phyloP scores from a whole-genome alignment of 2,329 filamentous ascomycete genomes.

The Arthrobotrys conoides region DNA sequence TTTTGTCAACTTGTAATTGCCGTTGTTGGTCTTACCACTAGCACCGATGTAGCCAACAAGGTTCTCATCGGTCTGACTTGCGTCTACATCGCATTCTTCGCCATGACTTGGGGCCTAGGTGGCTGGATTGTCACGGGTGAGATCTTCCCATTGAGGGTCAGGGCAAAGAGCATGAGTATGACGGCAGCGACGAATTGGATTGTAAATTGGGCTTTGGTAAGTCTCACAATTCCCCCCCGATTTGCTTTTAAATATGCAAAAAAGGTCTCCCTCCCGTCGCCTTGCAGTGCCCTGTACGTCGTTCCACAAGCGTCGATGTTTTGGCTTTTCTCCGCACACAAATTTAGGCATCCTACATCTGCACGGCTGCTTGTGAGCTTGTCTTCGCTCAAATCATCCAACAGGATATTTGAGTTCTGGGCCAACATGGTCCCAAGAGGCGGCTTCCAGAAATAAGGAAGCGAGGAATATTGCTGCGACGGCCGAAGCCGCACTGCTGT shows the following conservation, averaged over 20 bases:
- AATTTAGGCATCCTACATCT: conserved; percentile 54
- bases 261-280: background rate
- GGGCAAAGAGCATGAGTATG: conserved; percentile 81
- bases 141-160: conserved; percentile 78
- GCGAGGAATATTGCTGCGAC: conserved; percentile 25
- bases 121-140: conserved; percentile 82
- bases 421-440: conserved; percentile 23
- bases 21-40: conserved; percentile 73
- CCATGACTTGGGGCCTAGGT: conserved; percentile 82
- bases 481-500: background rate
- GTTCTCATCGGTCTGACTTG: conserved; percentile 78
- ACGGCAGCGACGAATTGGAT: conserved; percentile 83
- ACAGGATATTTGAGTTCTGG: conserved; percentile 30
- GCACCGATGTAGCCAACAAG: conserved; percentile 72
- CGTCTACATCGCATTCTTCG: conserved; percentile 85
- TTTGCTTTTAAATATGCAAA: conserved; percentile 9
- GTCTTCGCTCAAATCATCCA: conserved; percentile 11
- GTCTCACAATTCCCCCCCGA: conserved; percentile 24
- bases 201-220: conserved; percentile 80
- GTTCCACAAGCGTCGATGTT: conserved; percentile 35
- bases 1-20: conserved; percentile 77
- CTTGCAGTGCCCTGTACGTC: conserved; percentile 38
- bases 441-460: conserved; percentile 50
- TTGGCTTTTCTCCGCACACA: conserved; percentile 19
- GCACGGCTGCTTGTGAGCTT: background rate